Evolutionary conservation across 2,329 filamentous ascomycete genomes (phyloP), one percentile per base, ranked within the genome.

Genomic region (Camptophora hylomeconis): DNA sequence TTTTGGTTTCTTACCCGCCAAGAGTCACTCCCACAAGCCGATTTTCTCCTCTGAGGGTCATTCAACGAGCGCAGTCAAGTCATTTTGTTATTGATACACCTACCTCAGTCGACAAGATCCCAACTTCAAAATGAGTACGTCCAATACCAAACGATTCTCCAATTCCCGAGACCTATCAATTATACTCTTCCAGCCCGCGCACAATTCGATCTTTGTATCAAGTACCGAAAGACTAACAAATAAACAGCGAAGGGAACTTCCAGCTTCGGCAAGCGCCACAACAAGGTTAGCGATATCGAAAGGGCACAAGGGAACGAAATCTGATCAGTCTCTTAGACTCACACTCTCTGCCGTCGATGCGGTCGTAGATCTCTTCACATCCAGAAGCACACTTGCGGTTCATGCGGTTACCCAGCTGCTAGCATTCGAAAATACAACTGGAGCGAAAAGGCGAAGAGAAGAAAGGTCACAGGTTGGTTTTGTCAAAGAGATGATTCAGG

Each of bases 381-480:
- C 69, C 89, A 98, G 74, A 98, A 98, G 81, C 79, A 93, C 67
- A 92, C 84, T 59, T 98, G 89, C 72, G 64, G 87, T 51, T 74
- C 72, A 56, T 98, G 89, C 74, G 89, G 86, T 61, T 98, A 94
- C 70, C 89, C 89, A 59, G 69, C 84, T 60, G 89, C 89, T 64
- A 93, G 92, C 77, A 86, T 72, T 65, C 78, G 89, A 64, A 92
- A 93, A 77, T 98, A 78, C 79, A 94, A 98, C 81, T 98, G 89
- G 89, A 75, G 81, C 64, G 87, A 95, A 76, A 98, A 98, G 81
- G 87, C 86, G 54, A 95, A 95, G 83, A 75, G 89, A 65, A 92
- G 89, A 80, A 95, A 94, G 86, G 94, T 87, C 58, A 87, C 81
- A 60, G 28, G 28, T 31, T 14, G 12, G 28, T n/a, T n/a, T n/a